phyloP scores from a whole-genome alignment of 1,284 basidiomycete genomes.

The Anthracocystis setariae region DNA sequence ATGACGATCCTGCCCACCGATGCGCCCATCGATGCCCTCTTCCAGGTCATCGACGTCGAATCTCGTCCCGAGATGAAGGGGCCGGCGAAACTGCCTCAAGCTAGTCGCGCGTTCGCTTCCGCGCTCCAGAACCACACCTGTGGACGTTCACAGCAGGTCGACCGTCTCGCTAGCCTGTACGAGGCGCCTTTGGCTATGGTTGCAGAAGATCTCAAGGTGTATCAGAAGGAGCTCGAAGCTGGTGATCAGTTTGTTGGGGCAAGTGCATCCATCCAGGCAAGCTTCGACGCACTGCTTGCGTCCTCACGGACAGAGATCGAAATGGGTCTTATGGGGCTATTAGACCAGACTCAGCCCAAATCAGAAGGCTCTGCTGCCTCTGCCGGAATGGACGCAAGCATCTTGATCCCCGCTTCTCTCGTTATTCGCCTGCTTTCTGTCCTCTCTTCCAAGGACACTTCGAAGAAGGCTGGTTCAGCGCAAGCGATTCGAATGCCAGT shows the following conservation, averaged over 20 bases:
- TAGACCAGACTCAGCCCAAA: constrained; percentile 10
- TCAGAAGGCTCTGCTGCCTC: background rate
- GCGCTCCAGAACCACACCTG: constrained; percentile 24
- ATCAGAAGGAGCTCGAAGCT: constrained; percentile 21
- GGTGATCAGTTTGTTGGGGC: constrained; percentile 14
- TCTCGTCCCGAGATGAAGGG: background rate
- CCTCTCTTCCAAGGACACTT: constrained; percentile 1
- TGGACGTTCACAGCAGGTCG: constrained; percentile 27
- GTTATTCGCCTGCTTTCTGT: constrained; percentile 28
- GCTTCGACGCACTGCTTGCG: constrained; percentile 17
- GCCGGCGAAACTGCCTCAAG: background rate
- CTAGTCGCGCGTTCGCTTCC: constrained; percentile 13
- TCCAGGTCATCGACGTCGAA: constrained; percentile 12
- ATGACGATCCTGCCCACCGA: constrained; percentile 1
- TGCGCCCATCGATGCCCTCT: constrained; percentile 30
- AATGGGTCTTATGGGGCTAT: constrained; percentile 9
- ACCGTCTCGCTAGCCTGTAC: constrained; percentile 29
- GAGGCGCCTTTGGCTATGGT: constrained; percentile 17
- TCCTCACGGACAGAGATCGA: constrained; percentile 21
- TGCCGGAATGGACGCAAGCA: background rate
- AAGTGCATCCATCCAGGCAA: constrained; percentile 15
- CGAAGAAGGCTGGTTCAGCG: background rate
- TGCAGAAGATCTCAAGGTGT: constrained; percentile 15
- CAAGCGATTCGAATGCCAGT: constrained; percentile 9
- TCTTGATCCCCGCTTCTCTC: constrained; percentile 6